A percentile compares a stretch with the other conserved stretches of the same genome.
Conservation (phyloP, 805 yeast species). For the Ogataea pini region DNA sequence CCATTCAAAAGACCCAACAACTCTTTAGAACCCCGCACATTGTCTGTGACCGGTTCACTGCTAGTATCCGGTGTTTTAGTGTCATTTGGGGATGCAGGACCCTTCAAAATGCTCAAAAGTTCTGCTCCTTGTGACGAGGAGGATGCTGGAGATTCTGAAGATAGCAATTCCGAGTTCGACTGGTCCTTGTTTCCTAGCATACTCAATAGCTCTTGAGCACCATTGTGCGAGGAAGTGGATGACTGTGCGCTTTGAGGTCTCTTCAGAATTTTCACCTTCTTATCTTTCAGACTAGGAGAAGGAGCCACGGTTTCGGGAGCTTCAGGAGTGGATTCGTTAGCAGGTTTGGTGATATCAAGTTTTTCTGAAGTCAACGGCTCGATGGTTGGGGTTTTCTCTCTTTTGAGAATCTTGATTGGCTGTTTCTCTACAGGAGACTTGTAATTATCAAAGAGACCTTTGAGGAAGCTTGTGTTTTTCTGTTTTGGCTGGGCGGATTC, state of each 20-base stretch:
- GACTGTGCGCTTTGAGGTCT: conserved; percentile 13
- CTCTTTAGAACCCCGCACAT: not conserved
- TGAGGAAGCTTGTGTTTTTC: conserved; percentile 20
- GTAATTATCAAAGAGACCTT: conserved; percentile 22
- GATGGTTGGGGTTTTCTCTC: conserved; percentile 12
- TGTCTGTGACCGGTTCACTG: not conserved
- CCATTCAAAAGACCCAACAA: not conserved
- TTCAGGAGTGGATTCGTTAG: conserved; percentile 8
- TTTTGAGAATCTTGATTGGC: conserved; percentile 16
- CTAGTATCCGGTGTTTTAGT: conserved; percentile 1
- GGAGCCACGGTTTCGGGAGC: conserved; percentile 6
- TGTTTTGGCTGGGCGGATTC: not conserved
- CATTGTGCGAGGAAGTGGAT: not conserved
- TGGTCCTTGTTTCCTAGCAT: conserved; percentile 3
- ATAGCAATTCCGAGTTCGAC: not conserved
- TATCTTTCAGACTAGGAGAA: conserved; percentile 8
- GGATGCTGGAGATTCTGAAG: conserved; percentile 4
- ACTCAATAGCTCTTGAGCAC: conserved; percentile 6
- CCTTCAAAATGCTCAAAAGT: conserved; percentile 17
- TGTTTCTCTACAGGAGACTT: conserved; percentile 1
- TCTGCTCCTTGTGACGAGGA: conserved; percentile 10
- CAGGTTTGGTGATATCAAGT: conserved; percentile 20
- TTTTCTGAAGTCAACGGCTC: not conserved
- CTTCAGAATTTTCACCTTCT: conserved; percentile 13
- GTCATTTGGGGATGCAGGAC: conserved; percentile 6